Evolutionary conservation across 352 stramenopile species (phyloP), one percentile per base, ranked within the genome.

Genomic region (Phytophthora constricta): DNA sequence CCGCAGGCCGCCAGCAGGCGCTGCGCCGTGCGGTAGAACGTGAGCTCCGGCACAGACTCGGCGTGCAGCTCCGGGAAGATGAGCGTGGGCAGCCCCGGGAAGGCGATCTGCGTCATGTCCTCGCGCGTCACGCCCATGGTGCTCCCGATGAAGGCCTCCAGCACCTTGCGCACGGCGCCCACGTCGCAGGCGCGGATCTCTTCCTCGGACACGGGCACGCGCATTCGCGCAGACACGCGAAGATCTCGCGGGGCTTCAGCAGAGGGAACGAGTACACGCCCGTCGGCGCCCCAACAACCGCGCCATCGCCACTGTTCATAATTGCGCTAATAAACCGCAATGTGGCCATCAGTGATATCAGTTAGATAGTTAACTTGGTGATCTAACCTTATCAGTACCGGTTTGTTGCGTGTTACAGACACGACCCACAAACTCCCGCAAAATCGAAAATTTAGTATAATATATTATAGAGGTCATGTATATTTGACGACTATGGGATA

Each of bases 181-280:
- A 69, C 45, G 20, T 94, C 82, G 71, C 86, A 94, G 58, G 83
- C 81, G 60, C 86, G 85, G 63, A 96, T 87, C 59, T 98, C 94
- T 5, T 91, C 79, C 56, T 98, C 96, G 7, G 79, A 85, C 46
- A 98, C 82, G 27, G 82, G 79, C 49, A 98, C 90, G 64, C 89
- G 80, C 66, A 98, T 87, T 98, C 96, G 17, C 80, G 70, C 53
- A 98, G 82, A 70, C 91, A 97, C 67, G 92, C 72, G 45, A 98
- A 84, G 69, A 99, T 98, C 41, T 98, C 92, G 22, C 79, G 77
- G 46, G 89, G 89, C 79, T 98, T 98, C 25, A 99, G 87, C 52
- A 98, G 65, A 19, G 97, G 97, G 77, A 98, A 99, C 57, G 89
- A 91, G 65, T 91, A 96, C 64, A 61, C 57, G 22, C 57, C 51